phyloP scores from a whole-genome alignment of 768 basidiomycete genomes.

The Lentinula lateritia region DNA sequence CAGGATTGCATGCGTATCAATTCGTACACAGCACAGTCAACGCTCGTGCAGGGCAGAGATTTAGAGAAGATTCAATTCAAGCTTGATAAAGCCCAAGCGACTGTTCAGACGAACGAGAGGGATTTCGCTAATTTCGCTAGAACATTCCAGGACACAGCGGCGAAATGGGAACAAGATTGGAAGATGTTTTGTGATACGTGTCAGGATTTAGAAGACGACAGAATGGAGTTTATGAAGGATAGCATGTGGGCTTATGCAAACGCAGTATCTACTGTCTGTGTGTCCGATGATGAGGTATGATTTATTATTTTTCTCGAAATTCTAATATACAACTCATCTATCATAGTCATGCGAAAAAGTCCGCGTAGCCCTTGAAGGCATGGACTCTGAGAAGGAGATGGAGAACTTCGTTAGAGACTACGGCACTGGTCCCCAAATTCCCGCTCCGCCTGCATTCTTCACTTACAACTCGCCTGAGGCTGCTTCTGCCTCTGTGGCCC shows the following conservation, averaged over 20 bases:
- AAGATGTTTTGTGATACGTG: conserved; percentile 90
- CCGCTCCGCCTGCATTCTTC: conserved; percentile 60
- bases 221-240: conserved; percentile 93
- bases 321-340: not conserved
- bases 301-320: not conserved
- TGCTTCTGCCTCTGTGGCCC: not conserved
- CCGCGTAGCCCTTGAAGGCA: conserved; percentile 59
- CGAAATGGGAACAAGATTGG: conserved; percentile 93
- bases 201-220: conserved; percentile 93
- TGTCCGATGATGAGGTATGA: conserved; percentile 89
- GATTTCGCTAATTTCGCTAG: conserved; percentile 88
- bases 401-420: conserved; percentile 62
- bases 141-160: conserved; percentile 70
- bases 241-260: conserved; percentile 97
- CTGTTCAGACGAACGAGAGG: conserved; percentile 85
- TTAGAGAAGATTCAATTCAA: conserved; percentile 85
- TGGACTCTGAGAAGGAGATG: conserved; percentile 64
- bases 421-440: conserved; percentile 60
- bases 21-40: conserved; percentile 86
- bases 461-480: conserved; percentile 14
- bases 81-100: conserved; percentile 86
- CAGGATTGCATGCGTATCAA: conserved; percentile 90
- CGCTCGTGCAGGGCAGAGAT: conserved; percentile 89
- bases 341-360: conserved; percentile 64
- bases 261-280: conserved; percentile 92